Evolutionary conservation across 768 basidiomycete species (phyloP).

Genomic region (Russula ochroleuca): DNA sequence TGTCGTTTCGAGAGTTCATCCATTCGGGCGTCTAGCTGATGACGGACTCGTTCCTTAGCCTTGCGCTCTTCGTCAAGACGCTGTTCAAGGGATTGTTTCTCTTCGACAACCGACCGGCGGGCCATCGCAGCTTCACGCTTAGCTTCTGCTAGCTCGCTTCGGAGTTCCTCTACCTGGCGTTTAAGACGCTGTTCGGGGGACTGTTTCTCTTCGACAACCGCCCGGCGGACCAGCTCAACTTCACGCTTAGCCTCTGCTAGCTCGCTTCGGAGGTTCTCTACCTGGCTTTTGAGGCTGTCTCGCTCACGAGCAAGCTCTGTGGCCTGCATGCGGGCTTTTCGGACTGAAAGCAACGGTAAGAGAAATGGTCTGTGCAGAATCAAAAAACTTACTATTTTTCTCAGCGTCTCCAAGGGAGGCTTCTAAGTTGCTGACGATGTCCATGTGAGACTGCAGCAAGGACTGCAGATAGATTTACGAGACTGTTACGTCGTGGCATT

Average conservation of each 20-base stretch:
- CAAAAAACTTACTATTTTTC: constrained; percentile 72
- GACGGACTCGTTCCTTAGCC: constrained; percentile 83
- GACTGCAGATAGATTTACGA: no score
- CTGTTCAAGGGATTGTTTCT: constrained; percentile 82
- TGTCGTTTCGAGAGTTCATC: constrained; percentile 80
- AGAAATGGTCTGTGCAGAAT: not conserved
- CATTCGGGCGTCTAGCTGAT: constrained; percentile 83
- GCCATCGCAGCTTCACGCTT: constrained; percentile 76
- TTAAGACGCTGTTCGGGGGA: constrained; percentile 72
- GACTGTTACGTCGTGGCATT: no score
- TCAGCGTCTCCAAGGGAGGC: constrained; percentile 86
- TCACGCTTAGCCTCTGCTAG: constrained; percentile 76
- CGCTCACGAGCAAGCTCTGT: constrained; percentile 85
- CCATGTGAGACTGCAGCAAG: constrained; percentile 89
- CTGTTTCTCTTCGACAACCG: constrained; percentile 85
- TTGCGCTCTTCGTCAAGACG: constrained; percentile 81
- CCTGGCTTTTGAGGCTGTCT: constrained; percentile 62
- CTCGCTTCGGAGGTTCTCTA: constrained; percentile 65
- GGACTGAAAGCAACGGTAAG: constrained; percentile 46
- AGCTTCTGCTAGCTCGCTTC: constrained; percentile 68
- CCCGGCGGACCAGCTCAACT: constrained; percentile 68
- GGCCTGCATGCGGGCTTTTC: constrained; percentile 93
- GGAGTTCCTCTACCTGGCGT: constrained; percentile 62
- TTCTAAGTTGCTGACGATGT: constrained; percentile 80
- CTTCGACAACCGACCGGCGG: constrained; percentile 76